These are phyloP conservation scores for Casuarina glauca DNA, from an alignment of 306 rosid species.

Conservation along the genomic window DNA sequence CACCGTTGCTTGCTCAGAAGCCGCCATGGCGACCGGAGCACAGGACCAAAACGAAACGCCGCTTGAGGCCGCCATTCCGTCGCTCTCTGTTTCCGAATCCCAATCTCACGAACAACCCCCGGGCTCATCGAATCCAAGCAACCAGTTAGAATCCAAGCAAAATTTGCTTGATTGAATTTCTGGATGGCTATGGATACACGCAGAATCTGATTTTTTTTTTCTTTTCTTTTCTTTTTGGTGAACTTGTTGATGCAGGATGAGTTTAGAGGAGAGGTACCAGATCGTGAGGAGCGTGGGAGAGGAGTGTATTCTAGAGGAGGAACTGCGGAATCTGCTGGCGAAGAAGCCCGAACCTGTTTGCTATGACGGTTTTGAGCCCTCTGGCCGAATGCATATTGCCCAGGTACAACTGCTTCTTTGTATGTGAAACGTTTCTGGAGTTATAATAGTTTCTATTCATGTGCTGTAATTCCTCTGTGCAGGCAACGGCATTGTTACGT, in stretches of 20 bases:
- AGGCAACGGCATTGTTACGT: background rate
- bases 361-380: conserved; percentile 92
- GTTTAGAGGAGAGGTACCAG: conserved; percentile 50
- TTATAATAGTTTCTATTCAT: background rate
- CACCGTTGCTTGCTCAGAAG: background rate
- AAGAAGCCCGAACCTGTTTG: conserved; percentile 74
- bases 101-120: conserved; percentile 12
- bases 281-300: conserved; percentile 76
- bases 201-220: background rate
- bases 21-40: conserved; percentile 37
- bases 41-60: conserved; percentile 20
- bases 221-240: background rate
- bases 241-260: conserved; percentile 35
- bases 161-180: background rate
- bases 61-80: conserved; percentile 35
- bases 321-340: conserved; percentile 61
- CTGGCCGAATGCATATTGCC: conserved; percentile 96
- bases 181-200: background rate
- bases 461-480: background rate
- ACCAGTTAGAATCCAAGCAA: conserved; percentile 25
- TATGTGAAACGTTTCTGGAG: background rate
- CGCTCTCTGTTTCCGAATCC: conserved; percentile 41
- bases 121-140: conserved; percentile 33
- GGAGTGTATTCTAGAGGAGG: conserved; percentile 87
- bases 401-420: conserved; percentile 46